phyloP scores from a whole-genome alignment of 2,329 filamentous ascomycete genomes.

The Coniochaeta sp. region DNA sequence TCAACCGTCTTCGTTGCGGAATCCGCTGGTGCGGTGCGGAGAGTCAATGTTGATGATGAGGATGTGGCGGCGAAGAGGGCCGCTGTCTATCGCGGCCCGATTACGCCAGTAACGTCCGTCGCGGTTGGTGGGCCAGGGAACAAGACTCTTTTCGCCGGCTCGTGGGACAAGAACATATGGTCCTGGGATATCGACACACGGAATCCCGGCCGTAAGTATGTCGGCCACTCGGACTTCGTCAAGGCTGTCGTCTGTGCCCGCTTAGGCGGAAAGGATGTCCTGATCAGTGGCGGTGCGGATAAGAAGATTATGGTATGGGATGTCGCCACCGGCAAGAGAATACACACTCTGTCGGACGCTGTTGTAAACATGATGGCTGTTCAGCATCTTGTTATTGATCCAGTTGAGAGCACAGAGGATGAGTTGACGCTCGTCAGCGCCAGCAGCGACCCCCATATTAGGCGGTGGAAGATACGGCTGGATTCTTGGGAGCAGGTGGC shows the following conservation, averaged over 20 bases:
- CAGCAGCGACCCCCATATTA: constrained; percentile 73
- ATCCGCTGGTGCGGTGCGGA: constrained; percentile 73
- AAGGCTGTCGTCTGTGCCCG: constrained; percentile 65
- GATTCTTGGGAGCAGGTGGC: constrained; percentile 47
- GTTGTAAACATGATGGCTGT: constrained; percentile 66
- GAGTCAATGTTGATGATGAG: constrained; percentile 60
- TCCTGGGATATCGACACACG: constrained; percentile 65
- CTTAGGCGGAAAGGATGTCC: constrained; percentile 52
- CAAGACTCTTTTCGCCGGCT: constrained; percentile 71
- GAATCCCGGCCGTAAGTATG: constrained; percentile 50
- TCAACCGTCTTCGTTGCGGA: constrained; percentile 72
- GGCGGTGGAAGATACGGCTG: constrained; percentile 62
- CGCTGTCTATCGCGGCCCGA: constrained; percentile 62
- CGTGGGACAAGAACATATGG: constrained; percentile 92
- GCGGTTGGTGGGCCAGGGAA: constrained; percentile 53
- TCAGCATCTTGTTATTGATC: constrained; percentile 72
- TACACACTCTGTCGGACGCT: constrained; percentile 75
- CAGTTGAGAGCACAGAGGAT: constrained; percentile 43
- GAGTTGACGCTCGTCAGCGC: constrained; percentile 64
- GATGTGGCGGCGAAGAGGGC: background rate
- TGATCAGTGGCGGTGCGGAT: constrained; percentile 73
- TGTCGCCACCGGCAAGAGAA: constrained; percentile 53
- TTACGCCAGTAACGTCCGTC: constrained; percentile 72
- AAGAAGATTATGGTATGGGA: constrained; percentile 83
- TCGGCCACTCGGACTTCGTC: constrained; percentile 85